phyloP scores from a whole-genome alignment of 2,329 filamentous ascomycete genomes.

The Drechslerella coelobrocha region DNA sequence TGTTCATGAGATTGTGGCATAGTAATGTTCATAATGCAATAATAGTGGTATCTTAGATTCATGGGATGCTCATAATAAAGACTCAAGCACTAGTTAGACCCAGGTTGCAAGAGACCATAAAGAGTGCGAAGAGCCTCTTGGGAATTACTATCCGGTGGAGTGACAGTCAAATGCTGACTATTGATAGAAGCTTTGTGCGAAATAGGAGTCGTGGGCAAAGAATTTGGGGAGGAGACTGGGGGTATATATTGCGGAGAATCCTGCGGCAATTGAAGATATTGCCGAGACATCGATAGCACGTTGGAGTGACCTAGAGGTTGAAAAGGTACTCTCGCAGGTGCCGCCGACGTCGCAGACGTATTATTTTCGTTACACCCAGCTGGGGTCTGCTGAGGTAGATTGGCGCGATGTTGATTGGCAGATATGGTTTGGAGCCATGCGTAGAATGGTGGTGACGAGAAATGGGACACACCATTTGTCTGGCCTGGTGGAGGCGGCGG shows the following conservation, averaged over 20 bases:
- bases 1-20: not conserved
- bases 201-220: conserved; percentile 2
- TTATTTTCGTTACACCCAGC: not conserved
- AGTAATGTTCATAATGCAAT: not conserved
- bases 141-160: conserved; percentile 14
- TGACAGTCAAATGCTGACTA: not conserved
- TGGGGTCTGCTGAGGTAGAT: not conserved
- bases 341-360: not conserved
- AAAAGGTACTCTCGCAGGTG: not conserved
- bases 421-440: conserved; percentile 33
- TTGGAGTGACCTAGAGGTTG: conserved; percentile 28
- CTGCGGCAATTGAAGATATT: conserved; percentile 2
- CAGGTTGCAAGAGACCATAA: conserved; percentile 17
- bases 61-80: not conserved
- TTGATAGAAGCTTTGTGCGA: not conserved
- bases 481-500: conserved; percentile 59
- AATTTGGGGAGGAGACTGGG: not conserved
- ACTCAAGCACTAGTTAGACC: not conserved
- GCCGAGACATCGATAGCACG: conserved; percentile 6
- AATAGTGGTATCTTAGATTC: not conserved
- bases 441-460: conserved; percentile 42
- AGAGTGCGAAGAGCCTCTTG: conserved; percentile 24
- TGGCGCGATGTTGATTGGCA: conserved; percentile 25
- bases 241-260: not conserved
- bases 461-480: conserved; percentile 48